phyloP scores from a whole-genome alignment of 2,329 filamentous ascomycete genomes.

The Cytospora piceicola region DNA sequence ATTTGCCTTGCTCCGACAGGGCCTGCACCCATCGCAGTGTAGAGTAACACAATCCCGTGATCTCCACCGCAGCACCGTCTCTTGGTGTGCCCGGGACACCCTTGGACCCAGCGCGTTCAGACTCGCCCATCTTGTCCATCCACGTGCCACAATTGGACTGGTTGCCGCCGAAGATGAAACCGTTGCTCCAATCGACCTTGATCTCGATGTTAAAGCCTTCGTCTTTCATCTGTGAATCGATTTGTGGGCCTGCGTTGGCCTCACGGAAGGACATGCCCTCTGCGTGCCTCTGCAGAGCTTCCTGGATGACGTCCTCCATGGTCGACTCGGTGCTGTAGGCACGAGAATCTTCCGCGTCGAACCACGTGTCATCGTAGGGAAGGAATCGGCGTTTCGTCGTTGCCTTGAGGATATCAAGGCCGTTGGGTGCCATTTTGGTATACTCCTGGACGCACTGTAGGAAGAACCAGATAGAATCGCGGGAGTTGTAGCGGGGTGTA shows the following conservation, averaged over 20 bases:
- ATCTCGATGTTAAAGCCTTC: conserved; percentile 93
- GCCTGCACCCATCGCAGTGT: conserved; percentile 77
- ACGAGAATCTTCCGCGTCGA: conserved; percentile 75
- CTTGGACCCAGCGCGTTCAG: conserved; percentile 85
- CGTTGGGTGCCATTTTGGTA: conserved; percentile 77
- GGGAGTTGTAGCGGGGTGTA: conserved; percentile 88
- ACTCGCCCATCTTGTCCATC: conserved; percentile 99
- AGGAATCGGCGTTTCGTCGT: conserved; percentile 84
- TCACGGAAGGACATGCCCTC: conserved; percentile 90
- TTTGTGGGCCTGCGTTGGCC: conserved; percentile 84
- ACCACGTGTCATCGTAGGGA: conserved; percentile 96
- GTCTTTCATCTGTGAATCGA: conserved; percentile 91
- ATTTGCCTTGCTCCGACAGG: conserved; percentile 70
- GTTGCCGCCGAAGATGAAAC: conserved; percentile 91
- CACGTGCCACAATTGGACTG: conserved; percentile 96
- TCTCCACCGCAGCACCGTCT: conserved; percentile 93
- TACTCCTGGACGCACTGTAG: conserved; percentile 96
- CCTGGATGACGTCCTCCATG: conserved; percentile 87
- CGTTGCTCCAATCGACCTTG: conserved; percentile 86
- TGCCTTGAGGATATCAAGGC: conserved; percentile 72
- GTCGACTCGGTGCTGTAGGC: conserved; percentile 86
- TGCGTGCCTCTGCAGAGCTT: conserved; percentile 90
- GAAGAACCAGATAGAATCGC: conserved; percentile 98
- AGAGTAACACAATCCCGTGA: conserved; percentile 92
- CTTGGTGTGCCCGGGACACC: conserved; percentile 95